Conservation (phyloP, 75 land plant genomes). For the Cunninghamia lanceolata region DNA sequence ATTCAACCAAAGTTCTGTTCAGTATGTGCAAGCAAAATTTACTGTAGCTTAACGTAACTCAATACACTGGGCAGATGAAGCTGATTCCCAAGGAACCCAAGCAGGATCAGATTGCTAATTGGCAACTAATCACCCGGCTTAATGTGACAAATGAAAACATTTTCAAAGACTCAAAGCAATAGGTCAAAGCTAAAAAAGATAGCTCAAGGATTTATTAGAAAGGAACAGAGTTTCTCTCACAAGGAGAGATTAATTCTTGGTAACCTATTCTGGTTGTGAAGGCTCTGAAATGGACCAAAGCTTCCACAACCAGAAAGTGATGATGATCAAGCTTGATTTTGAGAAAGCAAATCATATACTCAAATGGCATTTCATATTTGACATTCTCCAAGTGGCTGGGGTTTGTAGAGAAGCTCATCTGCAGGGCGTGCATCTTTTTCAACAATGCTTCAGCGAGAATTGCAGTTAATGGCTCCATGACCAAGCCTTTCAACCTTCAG, state of each 20-base stretch:
- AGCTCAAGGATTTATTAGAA: not conserved
- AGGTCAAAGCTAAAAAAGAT: not conserved
- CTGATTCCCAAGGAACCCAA: not conserved
- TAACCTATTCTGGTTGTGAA: not conserved
- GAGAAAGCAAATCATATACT: not conserved
- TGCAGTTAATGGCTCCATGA: not conserved
- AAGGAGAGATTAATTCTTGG: not conserved
- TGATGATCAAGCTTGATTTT: not conserved
- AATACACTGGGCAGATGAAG: not conserved
- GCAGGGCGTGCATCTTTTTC: not conserved
- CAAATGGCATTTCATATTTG: not conserved
- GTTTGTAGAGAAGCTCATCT: not conserved
- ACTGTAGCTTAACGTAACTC: not conserved
- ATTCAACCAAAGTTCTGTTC: not conserved
- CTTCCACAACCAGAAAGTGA: not conserved
- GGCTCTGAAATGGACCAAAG: not conserved
- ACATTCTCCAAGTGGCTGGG: not conserved
- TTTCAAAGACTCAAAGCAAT: not conserved
- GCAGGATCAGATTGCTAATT: not conserved
- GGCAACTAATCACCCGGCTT: not conserved
- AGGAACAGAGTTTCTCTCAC: not conserved
- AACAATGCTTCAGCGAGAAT: not conserved
- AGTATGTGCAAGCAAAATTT: not conserved
- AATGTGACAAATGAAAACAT: not conserved
- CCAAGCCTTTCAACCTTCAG: not conserved